phyloP scores from a whole-genome alignment of 2,329 filamentous ascomycete species.

The Neofusicoccum parvum region DNA sequence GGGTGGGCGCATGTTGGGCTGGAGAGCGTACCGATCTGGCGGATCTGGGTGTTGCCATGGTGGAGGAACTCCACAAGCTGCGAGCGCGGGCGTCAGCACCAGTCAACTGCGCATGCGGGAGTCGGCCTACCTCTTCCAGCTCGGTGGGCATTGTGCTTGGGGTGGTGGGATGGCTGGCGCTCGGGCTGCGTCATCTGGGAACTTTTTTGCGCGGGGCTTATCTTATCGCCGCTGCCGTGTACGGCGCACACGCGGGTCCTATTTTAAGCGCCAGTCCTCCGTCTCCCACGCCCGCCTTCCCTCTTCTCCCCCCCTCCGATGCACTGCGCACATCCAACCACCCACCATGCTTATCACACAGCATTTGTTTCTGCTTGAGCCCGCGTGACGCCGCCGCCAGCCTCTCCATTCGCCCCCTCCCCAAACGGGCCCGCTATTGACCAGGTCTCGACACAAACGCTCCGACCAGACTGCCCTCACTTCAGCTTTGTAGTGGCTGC shows the following conservation, averaged over 20 bases:
- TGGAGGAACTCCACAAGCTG: conserved; percentile 92
- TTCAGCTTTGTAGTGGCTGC: background rate
- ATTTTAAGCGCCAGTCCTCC: conserved; percentile 1
- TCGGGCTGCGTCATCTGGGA: conserved; percentile 12
- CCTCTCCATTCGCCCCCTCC: background rate
- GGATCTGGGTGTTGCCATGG: conserved; percentile 87
- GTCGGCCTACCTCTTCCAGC: conserved; percentile 49
- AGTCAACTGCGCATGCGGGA: background rate
- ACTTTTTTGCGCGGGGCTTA: conserved; percentile 20
- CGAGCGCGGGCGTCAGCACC: background rate
- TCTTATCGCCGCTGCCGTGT: background rate
- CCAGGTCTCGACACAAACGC: background rate
- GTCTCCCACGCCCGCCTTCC: background rate
- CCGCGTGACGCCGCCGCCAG: background rate
- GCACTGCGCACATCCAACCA: background rate
- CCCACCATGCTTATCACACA: conserved; percentile 5
- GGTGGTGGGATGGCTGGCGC: background rate
- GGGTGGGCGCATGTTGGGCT: conserved; percentile 25
- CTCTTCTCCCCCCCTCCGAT: background rate
- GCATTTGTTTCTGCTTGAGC: background rate
- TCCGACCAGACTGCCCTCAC: background rate
- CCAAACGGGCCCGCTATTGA: background rate
- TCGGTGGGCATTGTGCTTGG: conserved; percentile 49
- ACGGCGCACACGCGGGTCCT: background rate
- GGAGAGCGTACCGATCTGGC: conserved; percentile 66